Conservation (phyloP, 2,329 filamentous ascomycete genomes). For the Monascus ruber region DNA sequence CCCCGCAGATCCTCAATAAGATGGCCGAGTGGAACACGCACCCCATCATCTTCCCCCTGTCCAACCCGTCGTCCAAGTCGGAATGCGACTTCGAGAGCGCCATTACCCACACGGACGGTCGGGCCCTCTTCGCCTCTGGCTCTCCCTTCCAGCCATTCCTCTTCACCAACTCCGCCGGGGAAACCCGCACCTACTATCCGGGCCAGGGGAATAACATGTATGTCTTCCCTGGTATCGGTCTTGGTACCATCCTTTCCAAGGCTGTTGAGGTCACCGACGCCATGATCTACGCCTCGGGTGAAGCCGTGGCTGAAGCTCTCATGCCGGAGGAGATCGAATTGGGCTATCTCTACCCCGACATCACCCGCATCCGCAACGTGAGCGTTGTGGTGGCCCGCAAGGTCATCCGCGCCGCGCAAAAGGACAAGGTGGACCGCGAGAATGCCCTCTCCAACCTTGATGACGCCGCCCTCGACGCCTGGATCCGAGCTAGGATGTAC, state of each 20-base stretch:
- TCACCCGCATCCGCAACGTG: conserved; percentile 84
- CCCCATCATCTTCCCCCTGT: conserved; percentile 91
- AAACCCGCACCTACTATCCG: conserved; percentile 57
- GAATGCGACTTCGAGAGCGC: conserved; percentile 97
- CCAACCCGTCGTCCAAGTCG: conserved; percentile 90
- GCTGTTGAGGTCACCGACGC: conserved; percentile 75
- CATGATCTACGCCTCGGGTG: conserved; percentile 94
- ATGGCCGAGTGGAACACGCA: conserved; percentile 54
- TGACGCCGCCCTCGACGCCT: conserved; percentile 34
- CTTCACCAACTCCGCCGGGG: conserved; percentile 48
- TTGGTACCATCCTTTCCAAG: conserved; percentile 87
- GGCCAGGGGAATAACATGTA: conserved; percentile 78
- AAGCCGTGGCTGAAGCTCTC: conserved; percentile 65
- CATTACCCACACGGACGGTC: conserved; percentile 79
- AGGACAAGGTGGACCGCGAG: conserved; percentile 56
- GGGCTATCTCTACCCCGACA: conserved; percentile 81
- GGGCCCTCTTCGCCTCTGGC: conserved; percentile 85
- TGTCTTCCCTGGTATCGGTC: conserved; percentile 91
- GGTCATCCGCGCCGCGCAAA: conserved; percentile 84
- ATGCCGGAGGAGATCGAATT: conserved; percentile 69
- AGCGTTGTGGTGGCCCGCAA: conserved; percentile 76
- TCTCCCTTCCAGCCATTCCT: conserved; percentile 74
- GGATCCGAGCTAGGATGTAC: conserved; percentile 40
- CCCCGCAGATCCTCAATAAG: conserved; percentile 65
- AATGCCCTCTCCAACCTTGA: conserved; percentile 31